Base-by-base conservation (phyloP, 2,329 filamentous ascomycete species). In the Xylariales sp. region DNA sequence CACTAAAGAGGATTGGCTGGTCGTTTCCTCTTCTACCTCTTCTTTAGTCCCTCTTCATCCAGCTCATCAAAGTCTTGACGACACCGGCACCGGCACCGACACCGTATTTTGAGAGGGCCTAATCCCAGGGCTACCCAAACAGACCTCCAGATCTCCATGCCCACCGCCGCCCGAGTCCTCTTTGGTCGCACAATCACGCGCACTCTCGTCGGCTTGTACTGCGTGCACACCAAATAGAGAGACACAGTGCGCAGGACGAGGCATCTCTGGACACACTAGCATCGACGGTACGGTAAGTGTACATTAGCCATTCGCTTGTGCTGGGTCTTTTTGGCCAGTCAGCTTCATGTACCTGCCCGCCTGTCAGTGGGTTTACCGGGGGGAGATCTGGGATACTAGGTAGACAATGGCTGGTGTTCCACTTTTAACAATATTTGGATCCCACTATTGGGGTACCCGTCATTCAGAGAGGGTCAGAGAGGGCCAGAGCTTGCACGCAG, bases 351-450 rank as follows among this genome's bases (percentile, higher is more conserved):
- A 70, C 69, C 67, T 67, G 69, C 62, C 64, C 64, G 61, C 65
- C 63, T 69, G 68, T 69, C 71, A 71, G 64, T 68, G 64, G 61
- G 64, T 56, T 59, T 64, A 50, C 64, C 65, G 36, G 65, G 64
- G 68, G 67, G 63, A 23, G 60, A 28, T 64, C 61, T 67, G 55
- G 61, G 64, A 61, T 62, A 41, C 39, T 12, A 41, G 12, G 39
- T 41, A 68, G 64, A 68, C 62, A 67, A 67, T 69, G 58, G 63
- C 53, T 53, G 28, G 18, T 34, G 55, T 53, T 69, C 76, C 76
- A 75, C 74, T 72, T 75, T 73, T 77, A 43, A 67, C 73, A 76
- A 76, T 76, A 76, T 77, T 76, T 67, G 59, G 72, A 72, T 74
- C 72, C 72, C 74, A 76, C 74, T 75, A 76, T 76, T 77, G 74